Evolutionary conservation across 1,284 basidiomycete species (phyloP).

Genomic region (Ustilago tritici): DNA sequence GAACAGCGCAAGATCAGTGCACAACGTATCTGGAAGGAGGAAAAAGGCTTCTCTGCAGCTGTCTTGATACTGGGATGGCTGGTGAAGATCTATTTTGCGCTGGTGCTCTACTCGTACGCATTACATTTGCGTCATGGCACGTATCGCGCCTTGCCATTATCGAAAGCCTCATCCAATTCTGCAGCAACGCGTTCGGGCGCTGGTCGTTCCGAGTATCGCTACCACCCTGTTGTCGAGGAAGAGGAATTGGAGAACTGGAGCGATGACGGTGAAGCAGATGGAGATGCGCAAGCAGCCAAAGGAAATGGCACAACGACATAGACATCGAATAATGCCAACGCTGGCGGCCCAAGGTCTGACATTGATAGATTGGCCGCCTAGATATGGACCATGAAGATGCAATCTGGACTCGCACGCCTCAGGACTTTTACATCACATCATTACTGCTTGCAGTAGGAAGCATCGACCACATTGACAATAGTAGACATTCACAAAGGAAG

Average conservation of each 20-base stretch:
- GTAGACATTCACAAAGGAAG: conserved; percentile 4
- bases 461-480: background rate
- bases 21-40: conserved; percentile 81
- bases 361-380: conserved; percentile 41
- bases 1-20: conserved; percentile 62
- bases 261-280: conserved; percentile 53
- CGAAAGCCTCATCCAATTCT: conserved; percentile 73
- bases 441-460: background rate
- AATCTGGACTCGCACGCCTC: background rate
- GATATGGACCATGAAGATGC: background rate
- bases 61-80: conserved; percentile 88
- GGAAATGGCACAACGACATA: conserved; percentile 17
- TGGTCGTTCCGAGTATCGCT: conserved; percentile 44
- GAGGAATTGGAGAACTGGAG: conserved; percentile 58
- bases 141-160: conserved; percentile 83
- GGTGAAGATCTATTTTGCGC: conserved; percentile 92
- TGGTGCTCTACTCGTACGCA: conserved; percentile 92
- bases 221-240: conserved; percentile 53
- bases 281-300: conserved; percentile 9
- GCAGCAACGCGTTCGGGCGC: conserved; percentile 49
- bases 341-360: conserved; percentile 26
- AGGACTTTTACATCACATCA: background rate
- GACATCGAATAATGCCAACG: conserved; percentile 1
- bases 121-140: conserved; percentile 90
- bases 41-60: conserved; percentile 82